These are phyloP conservation scores for Ophiostoma sp. DNA, from an alignment of 2,329 filamentous ascomycete species.

Conservation along the genomic window DNA sequence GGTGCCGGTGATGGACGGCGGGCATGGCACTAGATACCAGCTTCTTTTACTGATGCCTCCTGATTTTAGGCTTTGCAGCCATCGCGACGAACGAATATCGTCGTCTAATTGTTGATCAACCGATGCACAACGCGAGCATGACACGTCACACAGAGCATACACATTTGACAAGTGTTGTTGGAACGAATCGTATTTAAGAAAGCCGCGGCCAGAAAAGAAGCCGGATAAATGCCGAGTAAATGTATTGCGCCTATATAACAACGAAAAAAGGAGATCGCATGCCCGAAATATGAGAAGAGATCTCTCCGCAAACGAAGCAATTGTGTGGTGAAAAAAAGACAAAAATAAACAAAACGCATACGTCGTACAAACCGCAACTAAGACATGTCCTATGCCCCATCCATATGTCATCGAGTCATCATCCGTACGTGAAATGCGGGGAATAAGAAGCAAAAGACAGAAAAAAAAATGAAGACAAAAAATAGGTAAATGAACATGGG, in stretches of 20 bases:
- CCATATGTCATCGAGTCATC: slow-evolving; percentile 18
- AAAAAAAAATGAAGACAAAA: not conserved
- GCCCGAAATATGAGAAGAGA: not conserved
- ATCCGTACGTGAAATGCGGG: not conserved
- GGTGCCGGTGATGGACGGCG: not conserved
- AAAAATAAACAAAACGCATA: not conserved
- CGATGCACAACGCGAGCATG: too few species aligned
- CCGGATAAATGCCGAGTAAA: not conserved
- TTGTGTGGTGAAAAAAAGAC: not conserved
- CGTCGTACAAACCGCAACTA: not conserved
- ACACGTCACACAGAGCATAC: not conserved
- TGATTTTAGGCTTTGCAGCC: not conserved
- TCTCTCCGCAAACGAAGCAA: not conserved
- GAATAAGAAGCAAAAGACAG: not conserved
- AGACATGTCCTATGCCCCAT: slow-evolving; percentile 1
- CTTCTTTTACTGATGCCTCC: not conserved
- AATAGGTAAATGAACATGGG: not conserved
- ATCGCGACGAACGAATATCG: not conserved
- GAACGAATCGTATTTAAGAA: not conserved
- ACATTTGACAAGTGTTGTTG: not conserved
- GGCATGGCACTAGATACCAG: not conserved
- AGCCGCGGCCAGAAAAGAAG: not conserved
- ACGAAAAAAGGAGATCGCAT: not conserved
- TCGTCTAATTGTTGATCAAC: not conserved
- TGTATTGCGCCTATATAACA: not conserved